phyloP scores from a whole-genome alignment of 2,329 filamentous ascomycete species.

The Ophiostoma himal-ulmi region DNA sequence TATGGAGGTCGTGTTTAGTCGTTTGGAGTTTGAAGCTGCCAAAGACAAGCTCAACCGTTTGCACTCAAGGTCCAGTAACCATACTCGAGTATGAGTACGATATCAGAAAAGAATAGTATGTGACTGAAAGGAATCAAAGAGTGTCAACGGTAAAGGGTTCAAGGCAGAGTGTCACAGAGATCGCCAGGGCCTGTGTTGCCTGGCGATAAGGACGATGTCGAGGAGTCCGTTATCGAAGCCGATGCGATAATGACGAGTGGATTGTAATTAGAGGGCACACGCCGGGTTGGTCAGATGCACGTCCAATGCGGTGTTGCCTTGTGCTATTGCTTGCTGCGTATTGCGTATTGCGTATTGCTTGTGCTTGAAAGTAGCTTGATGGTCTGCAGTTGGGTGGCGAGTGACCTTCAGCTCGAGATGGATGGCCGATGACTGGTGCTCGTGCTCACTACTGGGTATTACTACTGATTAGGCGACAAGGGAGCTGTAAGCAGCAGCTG shows the following conservation, averaged over 20 bases:
- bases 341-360: constrained; percentile 14
- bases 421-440: constrained; percentile 1
- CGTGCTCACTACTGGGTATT: background rate
- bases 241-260: background rate
- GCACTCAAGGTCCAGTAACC: background rate
- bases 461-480: constrained; percentile 6
- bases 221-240: background rate
- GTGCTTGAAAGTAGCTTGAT: background rate
- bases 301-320: background rate
- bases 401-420: constrained; percentile 18
- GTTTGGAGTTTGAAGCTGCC: background rate
- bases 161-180: background rate
- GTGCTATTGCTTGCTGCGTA: background rate
- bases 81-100: constrained; percentile 5
- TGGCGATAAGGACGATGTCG: background rate
- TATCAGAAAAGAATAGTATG: background rate
- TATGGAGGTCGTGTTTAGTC: background rate
- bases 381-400: constrained; percentile 13
- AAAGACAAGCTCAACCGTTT: constrained; percentile 18
- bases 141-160: background rate
- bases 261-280: background rate
- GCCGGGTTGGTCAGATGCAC: constrained; percentile 20
- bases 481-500: constrained; percentile 4
- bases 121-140: background rate
- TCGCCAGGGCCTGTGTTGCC: background rate